phyloP scores from a whole-genome alignment of 2,329 filamentous ascomycete genomes.

The Diplodia scrobiculata region DNA sequence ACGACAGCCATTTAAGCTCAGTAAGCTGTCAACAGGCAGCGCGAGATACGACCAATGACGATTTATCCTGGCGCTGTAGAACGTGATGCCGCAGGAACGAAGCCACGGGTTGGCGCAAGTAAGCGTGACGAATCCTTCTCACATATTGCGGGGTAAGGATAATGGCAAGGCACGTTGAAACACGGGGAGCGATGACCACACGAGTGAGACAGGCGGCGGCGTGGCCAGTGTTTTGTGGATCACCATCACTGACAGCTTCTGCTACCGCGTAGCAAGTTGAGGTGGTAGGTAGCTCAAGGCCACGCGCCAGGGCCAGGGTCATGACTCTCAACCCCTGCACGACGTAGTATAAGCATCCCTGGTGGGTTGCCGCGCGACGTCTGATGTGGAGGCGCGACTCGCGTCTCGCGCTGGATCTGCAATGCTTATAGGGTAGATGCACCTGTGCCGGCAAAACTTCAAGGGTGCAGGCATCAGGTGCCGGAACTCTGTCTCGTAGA shows the following conservation, averaged over 20 bases:
- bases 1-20: constrained; percentile 3
- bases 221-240: neutral
- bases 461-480: constrained; percentile 1
- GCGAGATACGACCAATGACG: neutral
- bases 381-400: neutral
- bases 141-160: neutral
- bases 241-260: neutral
- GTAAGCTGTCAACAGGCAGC: neutral
- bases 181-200: neutral
- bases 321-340: constrained; percentile 3
- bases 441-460: constrained; percentile 1
- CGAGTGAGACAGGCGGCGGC: neutral
- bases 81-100: constrained; percentile 13
- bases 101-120: neutral
- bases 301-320: neutral
- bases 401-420: neutral
- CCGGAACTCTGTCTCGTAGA: neutral
- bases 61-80: neutral
- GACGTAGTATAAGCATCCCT: constrained; percentile 22
- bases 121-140: constrained; percentile 14
- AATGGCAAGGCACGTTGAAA: too few species aligned
- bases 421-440: constrained; percentile 1
- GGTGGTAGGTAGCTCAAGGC: neutral
- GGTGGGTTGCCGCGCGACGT: neutral
- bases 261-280: neutral